Conservation (phyloP, 176 grass and related monocot species). For the Echinochloa phyllopogon region DNA sequence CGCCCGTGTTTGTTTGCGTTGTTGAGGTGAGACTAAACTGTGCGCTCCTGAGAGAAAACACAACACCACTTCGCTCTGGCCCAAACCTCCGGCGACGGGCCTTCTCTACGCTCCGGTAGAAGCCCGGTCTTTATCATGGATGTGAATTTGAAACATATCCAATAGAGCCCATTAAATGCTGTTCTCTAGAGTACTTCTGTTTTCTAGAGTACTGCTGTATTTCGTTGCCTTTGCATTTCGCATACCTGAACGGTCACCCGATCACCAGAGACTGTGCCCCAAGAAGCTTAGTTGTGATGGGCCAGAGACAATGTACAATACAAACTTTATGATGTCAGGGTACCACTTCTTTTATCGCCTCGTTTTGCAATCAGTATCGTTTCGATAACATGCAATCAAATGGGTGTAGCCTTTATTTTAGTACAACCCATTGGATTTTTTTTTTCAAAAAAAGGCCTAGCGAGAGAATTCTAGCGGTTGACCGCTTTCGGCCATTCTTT, state of each 20-base stretch:
- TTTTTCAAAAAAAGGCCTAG: neutral
- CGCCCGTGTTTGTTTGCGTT: no score
- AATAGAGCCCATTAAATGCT: neutral
- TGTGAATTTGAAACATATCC: no score
- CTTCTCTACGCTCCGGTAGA: no score
- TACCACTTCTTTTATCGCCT: neutral
- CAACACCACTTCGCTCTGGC: no score
- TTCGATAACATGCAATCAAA: neutral
- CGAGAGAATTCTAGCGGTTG: neutral
- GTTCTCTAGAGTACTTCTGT: conserved; percentile 20
- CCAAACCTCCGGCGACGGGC: no score
- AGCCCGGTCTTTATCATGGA: no score
- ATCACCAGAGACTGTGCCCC: neutral
- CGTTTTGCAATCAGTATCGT: neutral
- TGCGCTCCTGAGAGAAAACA: no score
- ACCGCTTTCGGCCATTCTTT: neutral
- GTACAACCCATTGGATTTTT: neutral
- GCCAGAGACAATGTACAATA: neutral
- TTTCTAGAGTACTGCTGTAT: conserved; percentile 3
- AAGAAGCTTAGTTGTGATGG: neutral
- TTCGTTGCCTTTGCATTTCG: conserved; percentile 6
- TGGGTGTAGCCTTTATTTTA: neutral
- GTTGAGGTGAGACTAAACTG: no score
- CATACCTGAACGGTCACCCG: neutral
- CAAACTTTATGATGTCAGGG: neutral